Base-by-base conservation (phyloP, 495 filamentous ascomycete species). In the Hypoxylon cercidicola region DNA sequence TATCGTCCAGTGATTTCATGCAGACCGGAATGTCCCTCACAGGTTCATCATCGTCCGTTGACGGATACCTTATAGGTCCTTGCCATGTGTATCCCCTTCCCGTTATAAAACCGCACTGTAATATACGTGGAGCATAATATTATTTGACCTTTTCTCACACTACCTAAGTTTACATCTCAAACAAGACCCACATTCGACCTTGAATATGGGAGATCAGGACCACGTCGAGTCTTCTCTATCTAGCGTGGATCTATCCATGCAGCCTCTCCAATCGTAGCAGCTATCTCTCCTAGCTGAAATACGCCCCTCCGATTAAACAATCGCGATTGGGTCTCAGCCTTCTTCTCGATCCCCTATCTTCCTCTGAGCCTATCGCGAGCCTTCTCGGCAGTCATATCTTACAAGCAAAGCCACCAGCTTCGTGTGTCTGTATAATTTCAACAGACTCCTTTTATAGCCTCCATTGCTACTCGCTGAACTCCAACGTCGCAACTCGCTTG, bases 241-340 rank as follows among this genome's bases (percentile, higher is more conserved):
- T 7, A 32, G 10, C 8, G 12, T 52, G 28, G n/a, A 47, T 10
- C 13, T 15, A 9, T 53, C 16, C 48, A 61, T 61, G 46, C 64
- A 53, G 46, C 34, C 23, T 60, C 30, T 55, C 19, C 40, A 41
- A 7, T 10, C 30, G 15, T 28, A 41, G 28, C 56, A 52, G 4
- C 41, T 39, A 52, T 9, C 41, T 39, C 56, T 54, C 23, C 30
- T 21, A 41, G 15, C 47, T 66, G 47, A 41, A 52, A 45, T 45
- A 58, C 32, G 41, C 35, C 53, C 35, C 23, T 23, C 30, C 3
- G 4, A 28, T 23, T 58, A 52, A 49, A 44, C 53, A 41, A 54
- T 57, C 25, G 63, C 46, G 57, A 61, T 56, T 55, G 39, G 52
- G 47, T 61, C 43, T 67, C 53, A 58, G 64, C 47, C 43, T 54